Percentiles rank a stretch among this genome's conserved stretches.
These are phyloP conservation scores for Hyaloscypha hepaticicola DNA, from an alignment of 495 filamentous ascomycete species.

Conservation along the genomic window DNA sequence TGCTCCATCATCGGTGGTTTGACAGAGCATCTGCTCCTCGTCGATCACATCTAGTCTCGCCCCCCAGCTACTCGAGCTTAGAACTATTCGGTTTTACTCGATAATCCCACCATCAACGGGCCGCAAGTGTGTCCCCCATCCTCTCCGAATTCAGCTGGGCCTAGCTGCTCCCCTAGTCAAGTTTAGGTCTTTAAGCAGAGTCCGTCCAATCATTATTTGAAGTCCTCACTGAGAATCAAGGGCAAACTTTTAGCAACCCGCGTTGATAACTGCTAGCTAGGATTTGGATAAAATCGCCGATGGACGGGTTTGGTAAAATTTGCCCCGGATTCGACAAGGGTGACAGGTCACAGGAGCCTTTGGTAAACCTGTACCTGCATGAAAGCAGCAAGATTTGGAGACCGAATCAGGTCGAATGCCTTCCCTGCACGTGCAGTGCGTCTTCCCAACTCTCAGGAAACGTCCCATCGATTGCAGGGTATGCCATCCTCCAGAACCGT, in stretches of 20 bases:
- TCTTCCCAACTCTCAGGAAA: not conserved
- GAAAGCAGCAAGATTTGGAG: conserved; percentile 16
- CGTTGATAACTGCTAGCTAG: no score
- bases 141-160: not conserved
- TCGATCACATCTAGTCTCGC: not conserved
- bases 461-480: conserved; percentile 13
- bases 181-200: not conserved
- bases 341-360: conserved; percentile 1
- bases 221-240: not conserved
- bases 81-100: not conserved
- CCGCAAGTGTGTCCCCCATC: conserved; percentile 9
- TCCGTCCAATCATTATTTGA: not conserved
- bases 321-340: no score
- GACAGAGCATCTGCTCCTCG: not conserved
- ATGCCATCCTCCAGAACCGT: not conserved
- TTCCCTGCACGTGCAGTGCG: conserved; percentile 5
- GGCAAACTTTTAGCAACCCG: no score
- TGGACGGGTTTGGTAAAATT: no score
- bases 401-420: conserved; percentile 11
- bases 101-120: conserved; percentile 19
- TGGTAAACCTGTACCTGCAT: conserved; percentile 17
- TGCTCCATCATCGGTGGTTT: not conserved
- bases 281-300: no score
- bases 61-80: not conserved
- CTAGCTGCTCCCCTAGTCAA: not conserved